A percentile compares a stretch with the other conserved stretches of the same genome.
phyloP scores from a whole-genome alignment of 1,139 yeast species.

The Meyerozyma sp. region DNA sequence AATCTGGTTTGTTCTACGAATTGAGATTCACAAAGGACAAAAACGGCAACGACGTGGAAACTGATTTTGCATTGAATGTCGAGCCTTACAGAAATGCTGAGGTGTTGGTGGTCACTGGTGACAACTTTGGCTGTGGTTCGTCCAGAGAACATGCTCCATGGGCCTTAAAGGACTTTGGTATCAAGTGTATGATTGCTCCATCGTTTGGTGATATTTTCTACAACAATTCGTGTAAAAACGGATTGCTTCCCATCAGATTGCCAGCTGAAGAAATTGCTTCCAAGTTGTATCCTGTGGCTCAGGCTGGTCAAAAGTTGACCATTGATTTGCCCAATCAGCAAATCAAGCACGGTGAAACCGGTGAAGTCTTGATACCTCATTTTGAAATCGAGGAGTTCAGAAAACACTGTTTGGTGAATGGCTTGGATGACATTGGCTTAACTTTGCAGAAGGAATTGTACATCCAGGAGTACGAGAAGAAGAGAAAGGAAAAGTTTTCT shows the following conservation, averaged over 20 bases:
- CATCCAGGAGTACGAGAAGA: conserved; percentile 67
- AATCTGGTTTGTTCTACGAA: conserved; percentile 85
- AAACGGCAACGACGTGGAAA: conserved; percentile 68
- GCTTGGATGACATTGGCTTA: conserved; percentile 94
- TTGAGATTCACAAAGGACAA: conserved; percentile 68
- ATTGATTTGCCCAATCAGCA: conserved; percentile 85
- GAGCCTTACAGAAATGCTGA: conserved; percentile 77
- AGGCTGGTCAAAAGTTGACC: conserved; percentile 63
- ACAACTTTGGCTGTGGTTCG: conserved; percentile 97
- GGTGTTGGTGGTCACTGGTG: conserved; percentile 88
- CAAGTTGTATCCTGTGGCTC: conserved; percentile 76
- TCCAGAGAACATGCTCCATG: conserved; percentile 99
- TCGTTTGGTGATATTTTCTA: conserved; percentile 97
- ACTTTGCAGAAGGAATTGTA: conserved; percentile 84
- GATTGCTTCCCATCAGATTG: conserved; percentile 83
- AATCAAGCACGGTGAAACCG: conserved; percentile 60
- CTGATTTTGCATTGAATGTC: conserved; percentile 84
- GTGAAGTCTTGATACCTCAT: conserved; percentile 68
- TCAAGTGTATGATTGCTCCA: conserved; percentile 92
- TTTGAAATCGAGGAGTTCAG: conserved; percentile 89
- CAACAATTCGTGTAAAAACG: conserved; percentile 94
- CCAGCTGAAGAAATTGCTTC: conserved; percentile 66
- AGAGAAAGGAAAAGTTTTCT: conserved; percentile 74
- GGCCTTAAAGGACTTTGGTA: conserved; percentile 97
- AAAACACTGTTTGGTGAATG: conserved; percentile 90